Conservation (phyloP, 257 asterid species). For the Dorcoceras hygrometricum region DNA sequence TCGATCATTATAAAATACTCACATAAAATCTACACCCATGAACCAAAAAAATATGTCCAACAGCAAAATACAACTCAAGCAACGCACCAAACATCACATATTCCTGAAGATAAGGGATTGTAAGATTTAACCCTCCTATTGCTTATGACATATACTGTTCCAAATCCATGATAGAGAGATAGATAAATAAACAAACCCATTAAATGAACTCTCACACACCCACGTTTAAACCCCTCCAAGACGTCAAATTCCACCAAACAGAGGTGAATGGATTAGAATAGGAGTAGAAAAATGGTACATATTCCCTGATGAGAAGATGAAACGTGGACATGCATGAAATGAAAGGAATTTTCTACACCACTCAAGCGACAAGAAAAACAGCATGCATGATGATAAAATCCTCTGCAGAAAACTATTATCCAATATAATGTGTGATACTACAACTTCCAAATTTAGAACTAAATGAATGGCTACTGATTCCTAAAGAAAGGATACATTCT, state of each 20-base stretch:
- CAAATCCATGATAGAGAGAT: no score
- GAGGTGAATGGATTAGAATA: background rate
- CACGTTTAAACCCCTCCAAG: background rate
- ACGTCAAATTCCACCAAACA: background rate
- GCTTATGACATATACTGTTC: background rate
- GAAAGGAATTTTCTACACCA: background rate
- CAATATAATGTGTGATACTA: background rate
- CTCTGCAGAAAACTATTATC: background rate
- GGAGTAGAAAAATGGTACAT: background rate
- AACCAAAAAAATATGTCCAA: no score
- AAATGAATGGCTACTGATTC: slow-evolving; percentile 1
- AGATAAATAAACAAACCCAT: background rate
- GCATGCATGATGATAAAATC: background rate
- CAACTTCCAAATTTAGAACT: background rate
- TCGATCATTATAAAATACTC: no score
- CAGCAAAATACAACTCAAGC: background rate
- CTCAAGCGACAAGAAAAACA: background rate
- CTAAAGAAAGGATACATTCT: slow-evolving; percentile 80
- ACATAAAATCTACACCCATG: background rate
- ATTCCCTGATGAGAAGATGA: background rate
- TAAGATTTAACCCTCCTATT: background rate
- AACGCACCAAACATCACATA: background rate
- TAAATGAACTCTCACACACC: background rate
- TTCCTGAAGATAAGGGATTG: background rate
- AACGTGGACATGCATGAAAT: background rate